phyloP scores from a whole-genome alignment of 2,329 filamentous ascomycete species.

The Pseudogymnoascus sp. region DNA sequence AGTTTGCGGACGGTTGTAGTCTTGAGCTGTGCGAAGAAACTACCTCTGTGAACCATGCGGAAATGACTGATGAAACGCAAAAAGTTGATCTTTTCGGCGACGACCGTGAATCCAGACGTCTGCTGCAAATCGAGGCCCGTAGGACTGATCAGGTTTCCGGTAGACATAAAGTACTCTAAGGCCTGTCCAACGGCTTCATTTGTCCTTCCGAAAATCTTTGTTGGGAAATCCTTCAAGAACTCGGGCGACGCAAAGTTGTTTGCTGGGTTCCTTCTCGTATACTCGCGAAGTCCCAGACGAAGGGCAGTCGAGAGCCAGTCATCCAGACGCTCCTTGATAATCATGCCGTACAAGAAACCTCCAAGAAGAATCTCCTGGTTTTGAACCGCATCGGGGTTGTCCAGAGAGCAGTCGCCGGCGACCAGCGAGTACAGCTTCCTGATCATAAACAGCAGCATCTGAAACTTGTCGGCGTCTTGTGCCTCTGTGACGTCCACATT shows the following conservation, averaged over 20 bases:
- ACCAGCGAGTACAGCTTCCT: constrained; percentile 90
- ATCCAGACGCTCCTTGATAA: constrained; percentile 88
- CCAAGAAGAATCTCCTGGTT: constrained; percentile 93
- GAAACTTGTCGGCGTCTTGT: constrained; percentile 88
- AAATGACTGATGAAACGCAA: constrained; percentile 98
- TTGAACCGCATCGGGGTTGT: constrained; percentile 94
- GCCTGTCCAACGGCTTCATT: constrained; percentile 84
- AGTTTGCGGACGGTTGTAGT: constrained; percentile 95
- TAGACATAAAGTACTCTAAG: constrained; percentile 92
- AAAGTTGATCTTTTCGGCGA: constrained; percentile 98
- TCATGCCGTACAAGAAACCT: constrained; percentile 89
- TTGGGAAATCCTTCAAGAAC: constrained; percentile 72
- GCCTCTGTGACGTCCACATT: constrained; percentile 74
- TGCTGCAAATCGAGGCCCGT: constrained; percentile 93
- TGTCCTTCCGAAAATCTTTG: constrained; percentile 68
- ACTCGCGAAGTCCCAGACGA: constrained; percentile 47
- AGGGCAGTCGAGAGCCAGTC: constrained; percentile 64
- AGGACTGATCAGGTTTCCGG: constrained; percentile 84
- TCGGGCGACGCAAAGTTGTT: constrained; percentile 68
- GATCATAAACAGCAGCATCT: constrained; percentile 90
- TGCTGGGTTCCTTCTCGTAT: constrained; percentile 47
- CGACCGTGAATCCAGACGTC: constrained; percentile 87
- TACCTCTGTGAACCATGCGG: constrained; percentile 97
- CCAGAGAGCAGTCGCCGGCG: constrained; percentile 82
- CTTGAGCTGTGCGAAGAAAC: constrained; percentile 96